Evolutionary conservation across 805 yeast species (phyloP).

Genomic region (Kodamaea fukazawae): DNA sequence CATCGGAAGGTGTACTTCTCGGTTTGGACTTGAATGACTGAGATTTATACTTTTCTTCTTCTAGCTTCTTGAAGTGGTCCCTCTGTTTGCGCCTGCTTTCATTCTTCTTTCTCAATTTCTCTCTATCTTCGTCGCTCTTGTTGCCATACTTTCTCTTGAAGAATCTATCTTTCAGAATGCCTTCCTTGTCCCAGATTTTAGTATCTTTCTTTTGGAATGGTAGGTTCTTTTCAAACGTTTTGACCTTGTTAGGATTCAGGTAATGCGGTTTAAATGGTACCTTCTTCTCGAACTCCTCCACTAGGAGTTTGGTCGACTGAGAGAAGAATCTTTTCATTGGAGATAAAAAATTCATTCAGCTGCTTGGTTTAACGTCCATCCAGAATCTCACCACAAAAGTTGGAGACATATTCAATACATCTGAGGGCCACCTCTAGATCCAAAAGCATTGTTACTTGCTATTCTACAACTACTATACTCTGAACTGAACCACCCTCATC

Average conservation of each 20-base stretch:
- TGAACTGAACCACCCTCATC: too few relatives aligned
- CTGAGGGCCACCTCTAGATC: too few relatives aligned
- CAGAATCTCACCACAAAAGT: too few relatives aligned
- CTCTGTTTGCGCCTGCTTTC: conserved; percentile 19
- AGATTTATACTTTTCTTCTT: conserved; percentile 1
- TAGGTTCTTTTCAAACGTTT: conserved; percentile 26
- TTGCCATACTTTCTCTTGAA: conserved; percentile 35
- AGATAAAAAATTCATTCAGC: not conserved
- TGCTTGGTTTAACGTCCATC: not conserved
- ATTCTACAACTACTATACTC: too few relatives aligned
- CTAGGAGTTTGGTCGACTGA: not conserved
- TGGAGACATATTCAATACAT: too few relatives aligned
- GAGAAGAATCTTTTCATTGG: conserved; percentile 4
- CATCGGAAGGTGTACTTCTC: conserved; percentile 20
- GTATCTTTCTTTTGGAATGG: conserved; percentile 17
- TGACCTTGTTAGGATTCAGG: conserved; percentile 7
- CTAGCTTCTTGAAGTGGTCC: conserved; percentile 5
- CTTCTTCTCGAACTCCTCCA: conserved; percentile 7
- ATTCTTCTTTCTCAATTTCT: conserved; percentile 28
- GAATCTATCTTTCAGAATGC: conserved; percentile 38
- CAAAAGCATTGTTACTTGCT: too few relatives aligned
- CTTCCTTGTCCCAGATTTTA: conserved; percentile 38
- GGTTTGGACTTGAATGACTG: conserved; percentile 14
- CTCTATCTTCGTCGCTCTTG: conserved; percentile 25
- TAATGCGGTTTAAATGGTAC: conserved; percentile 13